Evolutionary conservation across 2,329 filamentous ascomycete genomes (phyloP).

Genomic region (Xylaria sp.): DNA sequence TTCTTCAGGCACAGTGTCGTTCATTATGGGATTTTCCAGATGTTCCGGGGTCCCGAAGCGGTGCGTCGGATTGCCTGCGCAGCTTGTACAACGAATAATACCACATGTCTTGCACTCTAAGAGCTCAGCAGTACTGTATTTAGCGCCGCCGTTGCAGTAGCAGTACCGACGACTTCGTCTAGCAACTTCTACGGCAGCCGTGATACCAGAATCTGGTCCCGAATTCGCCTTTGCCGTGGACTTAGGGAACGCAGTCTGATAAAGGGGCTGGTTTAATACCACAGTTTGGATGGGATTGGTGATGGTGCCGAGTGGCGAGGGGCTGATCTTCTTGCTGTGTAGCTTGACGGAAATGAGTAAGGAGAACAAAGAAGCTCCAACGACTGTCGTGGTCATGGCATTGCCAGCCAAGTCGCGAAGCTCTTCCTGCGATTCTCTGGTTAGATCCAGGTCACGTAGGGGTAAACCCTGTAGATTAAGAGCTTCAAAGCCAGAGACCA

Average conservation of each 20-base stretch:
- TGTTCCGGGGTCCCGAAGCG: slow-evolving; percentile 14
- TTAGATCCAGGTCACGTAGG: slow-evolving; percentile 56
- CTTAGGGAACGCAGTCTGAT: slow-evolving; percentile 1
- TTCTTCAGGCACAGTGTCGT: slow-evolving; percentile 12
- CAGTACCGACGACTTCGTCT: slow-evolving; percentile 32
- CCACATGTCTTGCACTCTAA: slow-evolving; percentile 33
- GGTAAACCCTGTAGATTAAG: slow-evolving; percentile 66
- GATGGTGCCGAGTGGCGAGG: not conserved
- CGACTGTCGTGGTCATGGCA: slow-evolving; percentile 71
- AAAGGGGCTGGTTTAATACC: slow-evolving; percentile 6
- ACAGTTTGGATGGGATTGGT: not conserved
- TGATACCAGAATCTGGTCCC: not conserved
- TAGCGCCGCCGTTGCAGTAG: slow-evolving; percentile 32
- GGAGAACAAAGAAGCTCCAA: slow-evolving; percentile 57
- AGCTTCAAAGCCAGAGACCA: slow-evolving; percentile 57
- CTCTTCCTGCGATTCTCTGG: slow-evolving; percentile 54
- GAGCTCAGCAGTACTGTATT: slow-evolving; percentile 28
- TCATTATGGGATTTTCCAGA: slow-evolving; percentile 20
- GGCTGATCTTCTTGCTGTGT: not conserved
- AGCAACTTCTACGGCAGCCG: slow-evolving; percentile 15
- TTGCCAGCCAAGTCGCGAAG: slow-evolving; percentile 70
- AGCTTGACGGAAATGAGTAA: slow-evolving; percentile 43
- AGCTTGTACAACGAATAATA: slow-evolving; percentile 35
- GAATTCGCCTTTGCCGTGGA: slow-evolving; percentile 2
- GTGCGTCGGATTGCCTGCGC: slow-evolving; percentile 38